Evolutionary conservation across 495 filamentous ascomycete species (phyloP).

Genomic region (Letharia lupina): DNA sequence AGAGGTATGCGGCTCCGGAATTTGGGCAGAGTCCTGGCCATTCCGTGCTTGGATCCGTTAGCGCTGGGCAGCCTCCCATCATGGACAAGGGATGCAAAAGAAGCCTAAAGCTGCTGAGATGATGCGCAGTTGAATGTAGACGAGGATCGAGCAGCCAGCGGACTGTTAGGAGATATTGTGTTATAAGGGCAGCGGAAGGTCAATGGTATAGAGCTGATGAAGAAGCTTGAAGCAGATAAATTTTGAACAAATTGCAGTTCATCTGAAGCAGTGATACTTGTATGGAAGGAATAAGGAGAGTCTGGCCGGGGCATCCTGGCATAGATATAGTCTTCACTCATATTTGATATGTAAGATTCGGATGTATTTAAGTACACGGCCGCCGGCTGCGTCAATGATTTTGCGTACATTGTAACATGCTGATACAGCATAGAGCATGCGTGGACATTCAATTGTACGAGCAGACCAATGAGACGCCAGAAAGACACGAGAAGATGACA

Average conservation of each 20-base stretch:
- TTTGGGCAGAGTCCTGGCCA: constrained; percentile 26
- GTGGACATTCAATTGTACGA: neutral
- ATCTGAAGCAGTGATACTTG: neutral
- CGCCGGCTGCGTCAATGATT: neutral
- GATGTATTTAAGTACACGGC: neutral
- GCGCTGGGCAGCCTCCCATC: constrained; percentile 12
- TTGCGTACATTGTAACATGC: neutral
- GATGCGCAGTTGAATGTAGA: neutral
- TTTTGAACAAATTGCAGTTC: neutral
- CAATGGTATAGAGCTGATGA: neutral
- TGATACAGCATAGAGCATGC: neutral
- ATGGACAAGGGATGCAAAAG: neutral
- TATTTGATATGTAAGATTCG: neutral
- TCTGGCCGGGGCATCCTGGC: neutral
- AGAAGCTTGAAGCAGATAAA: neutral
- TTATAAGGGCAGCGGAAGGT: neutral
- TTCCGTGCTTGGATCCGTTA: constrained; percentile 13
- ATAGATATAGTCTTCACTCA: constrained; percentile 2
- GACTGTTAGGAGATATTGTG: neutral
- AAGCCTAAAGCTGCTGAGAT: neutral
- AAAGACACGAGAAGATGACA: neutral
- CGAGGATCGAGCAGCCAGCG: neutral
- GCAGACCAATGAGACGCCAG: neutral
- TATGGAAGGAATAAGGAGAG: neutral
- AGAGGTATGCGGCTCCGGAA: constrained; percentile 28